A percentile compares a stretch with the other conserved stretches of the same genome.
phyloP scores from a whole-genome alignment of 768 basidiomycete genomes.

The Floccularia luteovirens region DNA sequence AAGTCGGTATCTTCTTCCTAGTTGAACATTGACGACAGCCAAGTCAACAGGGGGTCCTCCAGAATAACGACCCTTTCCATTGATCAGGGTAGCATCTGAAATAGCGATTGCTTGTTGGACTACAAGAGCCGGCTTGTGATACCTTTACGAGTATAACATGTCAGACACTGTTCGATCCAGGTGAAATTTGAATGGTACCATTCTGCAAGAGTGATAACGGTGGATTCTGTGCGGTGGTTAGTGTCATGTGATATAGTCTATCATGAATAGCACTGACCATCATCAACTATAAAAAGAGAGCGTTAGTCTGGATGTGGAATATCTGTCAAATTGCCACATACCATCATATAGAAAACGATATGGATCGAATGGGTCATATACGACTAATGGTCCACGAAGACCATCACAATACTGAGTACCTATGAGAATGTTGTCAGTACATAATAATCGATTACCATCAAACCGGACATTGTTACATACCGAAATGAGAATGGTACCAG shows the following conservation, averaged over 20 bases:
- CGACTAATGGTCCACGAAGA: slow-evolving; percentile 37
- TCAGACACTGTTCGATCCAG: no score
- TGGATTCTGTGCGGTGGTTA: slow-evolving; percentile 19
- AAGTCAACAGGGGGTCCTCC: slow-evolving; percentile 25
- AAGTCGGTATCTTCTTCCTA: slow-evolving; percentile 34
- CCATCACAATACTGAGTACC: slow-evolving; percentile 52
- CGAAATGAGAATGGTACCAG: slow-evolving; percentile 32
- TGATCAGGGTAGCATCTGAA: slow-evolving; percentile 32
- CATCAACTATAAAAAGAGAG: slow-evolving; percentile 18
- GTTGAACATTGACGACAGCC: slow-evolving; percentile 28
- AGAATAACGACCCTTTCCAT: slow-evolving; percentile 38
- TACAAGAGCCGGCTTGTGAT: slow-evolving; percentile 21
- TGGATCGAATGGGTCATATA: slow-evolving; percentile 34
- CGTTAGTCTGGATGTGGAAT: background rate
- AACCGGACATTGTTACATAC: slow-evolving; percentile 11
- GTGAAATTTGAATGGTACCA: no score
- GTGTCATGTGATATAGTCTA: background rate
- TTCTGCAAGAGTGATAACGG: slow-evolving; percentile 39
- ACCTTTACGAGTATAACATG: no score
- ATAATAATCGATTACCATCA: slow-evolving; percentile 8
- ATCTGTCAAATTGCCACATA: background rate
- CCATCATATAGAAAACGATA: slow-evolving; percentile 20
- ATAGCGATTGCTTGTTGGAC: background rate
- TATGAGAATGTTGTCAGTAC: slow-evolving; percentile 10
- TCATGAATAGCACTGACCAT: slow-evolving; percentile 21